These are phyloP conservation scores for Thinopyrum elongatum DNA, from an alignment of 176 grass and related monocot genomes.

Conservation along the genomic window DNA sequence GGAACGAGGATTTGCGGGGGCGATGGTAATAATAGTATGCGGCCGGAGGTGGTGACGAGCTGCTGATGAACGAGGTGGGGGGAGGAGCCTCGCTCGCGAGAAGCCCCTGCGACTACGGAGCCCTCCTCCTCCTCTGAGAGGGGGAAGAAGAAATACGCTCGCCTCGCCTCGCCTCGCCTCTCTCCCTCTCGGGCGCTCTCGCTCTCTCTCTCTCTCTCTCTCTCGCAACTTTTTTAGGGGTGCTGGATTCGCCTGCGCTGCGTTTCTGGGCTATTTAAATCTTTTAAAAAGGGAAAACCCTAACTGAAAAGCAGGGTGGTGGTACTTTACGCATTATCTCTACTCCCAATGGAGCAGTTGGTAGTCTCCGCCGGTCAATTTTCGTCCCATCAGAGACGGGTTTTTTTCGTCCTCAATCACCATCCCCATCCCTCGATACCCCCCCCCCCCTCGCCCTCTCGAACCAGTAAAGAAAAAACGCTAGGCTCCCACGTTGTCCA, in stretches of 20 bases:
- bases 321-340: not conserved
- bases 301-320: conserved; percentile 16
- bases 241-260: conserved; percentile 35
- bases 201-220: not conserved
- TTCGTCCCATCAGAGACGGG: no score
- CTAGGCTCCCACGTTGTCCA: no score
- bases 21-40: not conserved
- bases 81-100: conserved; percentile 16
- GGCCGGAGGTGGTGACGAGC: not conserved
- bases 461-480: no score
- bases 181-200: not conserved
- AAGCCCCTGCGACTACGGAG: conserved; percentile 24
- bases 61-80: not conserved
- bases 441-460: no score
- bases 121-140: conserved; percentile 39
- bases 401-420: no score
- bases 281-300: conserved; percentile 12
- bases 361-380: no score
- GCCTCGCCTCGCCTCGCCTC: not conserved
- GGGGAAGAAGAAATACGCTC: conserved; percentile 32
- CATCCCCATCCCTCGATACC: no score
- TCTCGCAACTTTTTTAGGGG: conserved; percentile 30
- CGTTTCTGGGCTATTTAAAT: not conserved
- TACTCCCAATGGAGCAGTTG: no score
- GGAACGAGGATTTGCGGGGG: not conserved